Conservation (phyloP, 2,329 filamentous ascomycete species). For the Talaromyces amestolkiae region DNA sequence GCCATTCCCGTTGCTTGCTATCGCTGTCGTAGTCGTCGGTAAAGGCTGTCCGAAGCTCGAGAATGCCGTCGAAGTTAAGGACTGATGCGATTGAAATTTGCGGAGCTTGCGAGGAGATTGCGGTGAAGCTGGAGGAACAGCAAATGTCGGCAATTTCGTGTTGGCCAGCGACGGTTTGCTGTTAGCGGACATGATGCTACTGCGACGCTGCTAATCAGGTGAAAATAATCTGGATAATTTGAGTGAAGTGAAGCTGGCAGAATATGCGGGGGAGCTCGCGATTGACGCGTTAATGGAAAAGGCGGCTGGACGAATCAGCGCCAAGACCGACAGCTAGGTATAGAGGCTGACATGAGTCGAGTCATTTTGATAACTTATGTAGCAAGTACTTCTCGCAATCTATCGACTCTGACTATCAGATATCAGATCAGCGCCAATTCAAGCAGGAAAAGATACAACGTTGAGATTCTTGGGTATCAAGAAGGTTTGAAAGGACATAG, state of each 20-base stretch:
- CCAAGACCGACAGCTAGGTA: background rate
- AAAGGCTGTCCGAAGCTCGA: constrained; percentile 44
- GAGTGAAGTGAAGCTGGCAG: background rate
- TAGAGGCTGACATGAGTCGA: background rate
- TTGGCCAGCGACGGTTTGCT: constrained; percentile 23
- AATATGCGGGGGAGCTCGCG: constrained; percentile 10
- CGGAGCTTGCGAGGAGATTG: constrained; percentile 66
- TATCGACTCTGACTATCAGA: background rate
- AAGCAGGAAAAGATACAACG: background rate
- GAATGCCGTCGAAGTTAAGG: constrained; percentile 57
- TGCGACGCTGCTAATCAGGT: background rate
- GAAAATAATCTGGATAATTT: background rate
- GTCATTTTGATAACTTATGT: background rate
- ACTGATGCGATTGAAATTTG: constrained; percentile 72
- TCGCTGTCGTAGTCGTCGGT: constrained; percentile 17
- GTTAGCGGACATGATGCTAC: constrained; percentile 25
- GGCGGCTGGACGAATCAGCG: constrained; percentile 8
- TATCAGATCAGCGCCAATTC: background rate
- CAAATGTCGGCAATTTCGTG: constrained; percentile 15
- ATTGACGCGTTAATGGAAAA: constrained; percentile 11
- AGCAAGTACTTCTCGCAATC: background rate
- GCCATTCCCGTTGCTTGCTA: background rate
- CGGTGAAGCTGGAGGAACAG: constrained; percentile 27
- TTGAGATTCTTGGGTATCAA: background rate
- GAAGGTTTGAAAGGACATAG: no score